Evolutionary conservation across 2,329 filamentous ascomycete genomes (phyloP).

Genomic region (Cladorrhinum sp.): DNA sequence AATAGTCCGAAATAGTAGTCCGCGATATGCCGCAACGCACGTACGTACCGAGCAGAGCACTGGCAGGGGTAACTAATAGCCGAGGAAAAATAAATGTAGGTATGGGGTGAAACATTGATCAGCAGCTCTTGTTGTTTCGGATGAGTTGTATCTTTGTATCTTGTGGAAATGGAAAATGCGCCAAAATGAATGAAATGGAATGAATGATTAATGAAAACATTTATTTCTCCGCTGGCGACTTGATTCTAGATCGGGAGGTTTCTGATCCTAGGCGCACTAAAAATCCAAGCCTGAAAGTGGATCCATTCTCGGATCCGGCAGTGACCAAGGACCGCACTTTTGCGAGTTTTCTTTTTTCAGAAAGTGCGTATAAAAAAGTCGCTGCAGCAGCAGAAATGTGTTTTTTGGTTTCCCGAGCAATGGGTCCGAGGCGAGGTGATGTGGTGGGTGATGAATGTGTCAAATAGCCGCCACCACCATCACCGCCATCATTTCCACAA

Average conservation of each 20-base stretch:
- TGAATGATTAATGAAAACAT: no score
- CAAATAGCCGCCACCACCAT: neutral
- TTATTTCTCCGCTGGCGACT: neutral
- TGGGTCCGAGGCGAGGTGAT: neutral
- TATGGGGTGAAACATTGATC: slow-evolving; percentile 19
- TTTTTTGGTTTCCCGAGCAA: neutral
- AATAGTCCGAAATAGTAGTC: neutral
- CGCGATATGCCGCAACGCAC: slow-evolving; percentile 8
- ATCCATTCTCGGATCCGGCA: slow-evolving; percentile 1
- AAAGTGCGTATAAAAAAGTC: neutral
- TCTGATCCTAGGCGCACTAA: slow-evolving; percentile 2
- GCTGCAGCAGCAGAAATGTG: neutral
- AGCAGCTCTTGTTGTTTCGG: slow-evolving; percentile 19
- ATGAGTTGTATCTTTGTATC: neutral
- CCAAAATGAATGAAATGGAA: no score
- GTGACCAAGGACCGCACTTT: slow-evolving; percentile 7
- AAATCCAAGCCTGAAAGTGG: slow-evolving; percentile 3
- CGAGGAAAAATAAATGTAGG: slow-evolving; percentile 5
- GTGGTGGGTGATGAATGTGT: neutral
- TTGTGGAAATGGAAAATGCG: no score
- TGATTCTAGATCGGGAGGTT: neutral
- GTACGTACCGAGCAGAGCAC: neutral
- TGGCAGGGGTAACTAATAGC: slow-evolving; percentile 5
- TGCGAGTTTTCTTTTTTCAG: neutral
- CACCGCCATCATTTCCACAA: no score